Conservation (phyloP, 495 filamentous ascomycete genomes). For the Penicillium daleae region DNA sequence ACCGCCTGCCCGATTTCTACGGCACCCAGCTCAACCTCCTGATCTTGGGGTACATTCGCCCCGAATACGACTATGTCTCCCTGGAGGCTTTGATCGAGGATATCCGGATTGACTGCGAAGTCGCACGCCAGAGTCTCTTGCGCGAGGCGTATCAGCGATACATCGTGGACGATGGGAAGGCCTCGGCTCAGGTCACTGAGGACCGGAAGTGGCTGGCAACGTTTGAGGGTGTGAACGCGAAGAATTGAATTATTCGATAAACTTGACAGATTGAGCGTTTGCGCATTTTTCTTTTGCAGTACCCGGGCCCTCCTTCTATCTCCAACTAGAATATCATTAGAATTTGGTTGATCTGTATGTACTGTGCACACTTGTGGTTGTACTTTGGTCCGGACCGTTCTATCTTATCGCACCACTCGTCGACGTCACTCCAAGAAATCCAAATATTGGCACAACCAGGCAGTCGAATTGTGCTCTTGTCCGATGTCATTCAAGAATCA, state of each 20-base stretch:
- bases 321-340: neutral
- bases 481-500: conserved; percentile 23
- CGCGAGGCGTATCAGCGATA: conserved; percentile 67
- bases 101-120: conserved; percentile 85
- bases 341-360: neutral
- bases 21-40: conserved; percentile 73
- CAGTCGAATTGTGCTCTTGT: conserved; percentile 22
- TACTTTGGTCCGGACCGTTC: neutral
- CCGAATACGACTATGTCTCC: conserved; percentile 84
- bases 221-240: conserved; percentile 18
- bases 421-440: conserved; percentile 27
- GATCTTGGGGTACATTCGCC: conserved; percentile 84
- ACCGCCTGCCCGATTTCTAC: conserved; percentile 78
- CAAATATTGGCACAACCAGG: conserved; percentile 27
- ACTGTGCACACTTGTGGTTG: neutral
- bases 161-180: conserved; percentile 45
- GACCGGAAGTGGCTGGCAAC: conserved; percentile 43
- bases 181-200: conserved; percentile 27
- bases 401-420: conserved; percentile 28
- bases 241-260: neutral
- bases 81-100: conserved; percentile 84
- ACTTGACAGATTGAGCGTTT: conserved; percentile 8
- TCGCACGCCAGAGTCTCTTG: conserved; percentile 73
- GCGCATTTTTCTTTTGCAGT: neutral
- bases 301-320: neutral